These are phyloP conservation scores for Coniosporium apollinis DNA, from an alignment of 495 filamentous ascomycete species.

Conservation along the genomic window DNA sequence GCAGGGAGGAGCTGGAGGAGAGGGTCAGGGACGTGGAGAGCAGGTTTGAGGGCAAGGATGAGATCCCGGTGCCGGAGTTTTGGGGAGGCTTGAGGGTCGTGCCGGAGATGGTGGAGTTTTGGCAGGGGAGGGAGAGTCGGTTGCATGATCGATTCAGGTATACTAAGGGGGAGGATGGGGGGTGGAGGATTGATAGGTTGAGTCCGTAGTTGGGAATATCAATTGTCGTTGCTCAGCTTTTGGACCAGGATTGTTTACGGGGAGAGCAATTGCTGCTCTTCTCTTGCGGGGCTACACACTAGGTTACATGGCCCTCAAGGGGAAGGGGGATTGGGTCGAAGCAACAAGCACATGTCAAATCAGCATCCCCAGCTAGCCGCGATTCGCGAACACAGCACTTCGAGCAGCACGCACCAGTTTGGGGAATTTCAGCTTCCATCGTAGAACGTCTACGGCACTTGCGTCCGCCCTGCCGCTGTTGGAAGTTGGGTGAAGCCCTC, in stretches of 20 bases:
- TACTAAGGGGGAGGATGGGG: conserved; percentile 28
- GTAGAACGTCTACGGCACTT: no score
- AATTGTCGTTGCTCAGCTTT: background rate
- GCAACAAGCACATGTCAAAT: background rate
- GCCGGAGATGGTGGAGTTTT: conserved; percentile 81
- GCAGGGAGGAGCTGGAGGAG: conserved; percentile 44
- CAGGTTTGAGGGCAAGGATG: conserved; percentile 52
- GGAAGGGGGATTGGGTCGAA: background rate
- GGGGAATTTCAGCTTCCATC: no score
- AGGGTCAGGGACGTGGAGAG: conserved; percentile 55
- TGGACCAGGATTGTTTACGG: background rate
- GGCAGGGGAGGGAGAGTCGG: conserved; percentile 78
- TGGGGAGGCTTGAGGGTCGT: conserved; percentile 80
- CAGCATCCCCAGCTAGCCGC: background rate
- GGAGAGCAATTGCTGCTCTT: background rate
- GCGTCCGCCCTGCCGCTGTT: no score
- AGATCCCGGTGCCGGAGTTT: conserved; percentile 80
- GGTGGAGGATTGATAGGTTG: conserved; percentile 41
- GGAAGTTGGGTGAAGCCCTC: no score
- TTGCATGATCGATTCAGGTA: conserved; percentile 91
- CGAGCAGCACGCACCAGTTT: no score
- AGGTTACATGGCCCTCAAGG: background rate
- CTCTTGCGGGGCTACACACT: background rate
- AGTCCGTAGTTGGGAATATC: conserved; percentile 36
- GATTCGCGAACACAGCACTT: background rate